Percentiles rank a stretch among this genome's conserved stretches.
phyloP scores from a whole-genome alignment of 352 stramenopile genomes.

The Pythium dissimile region DNA sequence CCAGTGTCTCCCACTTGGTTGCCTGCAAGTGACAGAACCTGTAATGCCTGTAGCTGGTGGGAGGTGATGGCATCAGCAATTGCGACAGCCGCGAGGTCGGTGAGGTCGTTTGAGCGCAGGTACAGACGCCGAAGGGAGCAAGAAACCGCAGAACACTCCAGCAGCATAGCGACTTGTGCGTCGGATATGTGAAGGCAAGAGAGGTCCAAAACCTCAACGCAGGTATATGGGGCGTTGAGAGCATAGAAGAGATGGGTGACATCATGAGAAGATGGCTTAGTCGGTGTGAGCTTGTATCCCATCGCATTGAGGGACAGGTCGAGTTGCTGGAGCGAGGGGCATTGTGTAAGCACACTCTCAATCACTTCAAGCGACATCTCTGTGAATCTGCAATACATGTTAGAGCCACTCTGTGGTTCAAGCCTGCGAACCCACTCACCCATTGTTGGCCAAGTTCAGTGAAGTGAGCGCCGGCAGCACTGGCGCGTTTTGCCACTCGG shows the following conservation, averaged over 20 bases:
- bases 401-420: background rate
- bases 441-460: constrained; percentile 51
- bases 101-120: constrained; percentile 44
- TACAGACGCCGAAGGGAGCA: constrained; percentile 31
- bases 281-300: constrained; percentile 1
- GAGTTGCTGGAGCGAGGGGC: constrained; percentile 26
- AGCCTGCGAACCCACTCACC: constrained; percentile 16
- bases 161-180: constrained; percentile 9
- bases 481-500: constrained; percentile 1
- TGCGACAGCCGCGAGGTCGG: constrained; percentile 18
- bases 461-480: constrained; percentile 26
- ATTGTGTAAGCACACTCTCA: constrained; percentile 25
- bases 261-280: background rate
- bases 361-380: constrained; percentile 19
- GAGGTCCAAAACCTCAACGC: constrained; percentile 31
- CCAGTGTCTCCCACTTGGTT: constrained; percentile 41
- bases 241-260: background rate
- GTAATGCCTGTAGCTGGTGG: constrained; percentile 6
- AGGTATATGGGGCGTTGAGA: background rate
- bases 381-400: constrained; percentile 33
- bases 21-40: constrained; percentile 38
- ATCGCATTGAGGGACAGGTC: constrained; percentile 56
- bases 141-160: constrained; percentile 9
- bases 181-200: constrained; percentile 44
- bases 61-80: constrained; percentile 22